Conservation (phyloP, 306 rosid species). For the Dryas drummondii region DNA sequence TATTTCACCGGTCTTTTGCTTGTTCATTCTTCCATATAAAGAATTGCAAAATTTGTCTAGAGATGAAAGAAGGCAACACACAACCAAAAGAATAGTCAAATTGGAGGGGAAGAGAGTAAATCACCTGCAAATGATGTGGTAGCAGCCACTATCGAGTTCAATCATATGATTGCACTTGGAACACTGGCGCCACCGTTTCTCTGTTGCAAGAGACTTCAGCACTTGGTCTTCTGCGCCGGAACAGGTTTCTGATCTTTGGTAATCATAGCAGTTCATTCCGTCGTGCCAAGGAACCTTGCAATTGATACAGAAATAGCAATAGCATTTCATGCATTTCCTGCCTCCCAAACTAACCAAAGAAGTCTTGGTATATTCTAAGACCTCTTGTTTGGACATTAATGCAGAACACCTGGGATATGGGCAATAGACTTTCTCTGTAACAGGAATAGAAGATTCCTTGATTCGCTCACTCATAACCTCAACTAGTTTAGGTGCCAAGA, state of each 20-base stretch:
- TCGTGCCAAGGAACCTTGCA: conserved; percentile 88
- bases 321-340: conserved; percentile 69
- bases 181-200: conserved; percentile 65
- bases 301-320: conserved; percentile 53
- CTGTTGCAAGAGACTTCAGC: conserved; percentile 58
- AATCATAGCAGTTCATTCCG: conserved; percentile 43
- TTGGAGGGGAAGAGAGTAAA: conserved; percentile 1
- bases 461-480: conserved; percentile 49
- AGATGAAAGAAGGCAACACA: neutral
- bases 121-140: conserved; percentile 89
- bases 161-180: conserved; percentile 71
- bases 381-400: conserved; percentile 56
- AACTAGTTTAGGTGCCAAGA: conserved; percentile 49
- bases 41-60: neutral
- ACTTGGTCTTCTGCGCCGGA: conserved; percentile 50
- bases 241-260: conserved; percentile 38
- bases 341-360: conserved; percentile 27
- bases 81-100: neutral
- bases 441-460: conserved; percentile 65
- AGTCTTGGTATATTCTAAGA: conserved; percentile 46
- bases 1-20: no score
- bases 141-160: conserved; percentile 84
- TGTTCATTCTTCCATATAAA: no score
- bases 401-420: conserved; percentile 68
- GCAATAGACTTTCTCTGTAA: conserved; percentile 63